These are phyloP conservation scores for Lasiodiplodia citricola DNA, from an alignment of 2,329 filamentous ascomycete species.

Conservation along the genomic window DNA sequence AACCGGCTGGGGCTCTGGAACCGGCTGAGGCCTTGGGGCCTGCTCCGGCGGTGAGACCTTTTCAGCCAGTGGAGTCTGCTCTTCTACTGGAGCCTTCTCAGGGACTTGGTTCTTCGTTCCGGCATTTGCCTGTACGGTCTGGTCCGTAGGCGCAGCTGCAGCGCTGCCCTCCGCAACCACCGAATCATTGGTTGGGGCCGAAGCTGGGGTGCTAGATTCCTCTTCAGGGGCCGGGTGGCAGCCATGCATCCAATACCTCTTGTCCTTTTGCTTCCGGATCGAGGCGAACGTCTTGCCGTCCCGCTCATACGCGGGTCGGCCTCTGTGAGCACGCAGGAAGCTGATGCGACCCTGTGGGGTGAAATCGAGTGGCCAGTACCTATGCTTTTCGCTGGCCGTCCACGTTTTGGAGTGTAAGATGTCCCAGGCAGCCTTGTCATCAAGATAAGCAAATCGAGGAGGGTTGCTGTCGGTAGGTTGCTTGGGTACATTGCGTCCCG, in stretches of 20 bases:
- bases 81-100: not conserved
- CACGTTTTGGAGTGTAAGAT: slow-evolving; percentile 41
- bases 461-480: slow-evolving; percentile 35
- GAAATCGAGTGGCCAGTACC: slow-evolving; percentile 49
- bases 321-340: slow-evolving; percentile 42
- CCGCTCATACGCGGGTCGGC: slow-evolving; percentile 39
- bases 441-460: slow-evolving; percentile 47
- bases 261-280: not conserved
- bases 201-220: not conserved
- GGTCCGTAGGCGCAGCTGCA: not conserved
- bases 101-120: not conserved
- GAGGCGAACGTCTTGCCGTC: not conserved
- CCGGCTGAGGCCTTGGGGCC: too few species aligned
- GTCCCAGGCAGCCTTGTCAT: slow-evolving; percentile 45
- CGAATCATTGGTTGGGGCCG: not conserved
- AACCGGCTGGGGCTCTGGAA: too few species aligned
- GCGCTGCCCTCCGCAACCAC: not conserved
- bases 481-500: slow-evolving; percentile 34
- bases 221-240: not conserved
- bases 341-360: slow-evolving; percentile 38
- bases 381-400: slow-evolving; percentile 31
- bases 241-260: not conserved
- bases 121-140: not conserved
- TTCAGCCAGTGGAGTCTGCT: not conserved
- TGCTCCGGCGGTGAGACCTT: not conserved